Base-by-base conservation (phyloP, 1,139 yeast species). In the Geotrichum candidum region DNA sequence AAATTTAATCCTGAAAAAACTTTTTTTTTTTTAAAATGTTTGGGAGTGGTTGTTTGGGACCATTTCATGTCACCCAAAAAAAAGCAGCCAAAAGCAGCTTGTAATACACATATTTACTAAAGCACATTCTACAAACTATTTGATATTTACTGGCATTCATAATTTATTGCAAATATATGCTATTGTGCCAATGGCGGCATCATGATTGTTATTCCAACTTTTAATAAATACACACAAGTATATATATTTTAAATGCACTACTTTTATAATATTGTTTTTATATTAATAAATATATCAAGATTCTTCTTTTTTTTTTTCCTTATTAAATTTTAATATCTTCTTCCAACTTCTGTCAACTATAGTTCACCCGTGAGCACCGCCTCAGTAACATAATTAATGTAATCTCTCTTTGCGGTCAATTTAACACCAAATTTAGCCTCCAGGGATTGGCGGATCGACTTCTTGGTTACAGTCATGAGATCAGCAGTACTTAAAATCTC, bases 311-410 rank as follows among this genome's bases (percentile, higher is more conserved):
- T 38, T 35, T 35, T 6, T 2, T 35, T 35, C 15, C 9, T 38
- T n/a, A 38, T 10, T 38, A 38, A 29, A 4, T 38, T 38, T 38
- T 38, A 15, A 4, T 38, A 13, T 38, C 10, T 38, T 38, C 45
- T 13, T 31, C 35, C 25, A 23, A 51, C 7, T 29, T 29, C 33
- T 1, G 35, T 15, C 9, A 6, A 29, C 66, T 67, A 76, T 31
- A 77, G 64, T 51, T 77, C 79, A 3, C 78, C 79, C 15, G 76
- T 69, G 33, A 77, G 66, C 45, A 77, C 66, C 3, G 80, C 79
- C 64, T 77, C 80, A 1, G 73, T 73, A 10, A 75, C 76, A 62
- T 74, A 72, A 53, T 77, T 75, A 54, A 77, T 75, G 66, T 76
- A 77, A 58, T 75, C 79, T 35, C 74, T 66, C 65, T 75, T 73